These are phyloP conservation scores for Capsicum rhomboideum DNA, from an alignment of 257 asterid genomes.

Conservation along the genomic window DNA sequence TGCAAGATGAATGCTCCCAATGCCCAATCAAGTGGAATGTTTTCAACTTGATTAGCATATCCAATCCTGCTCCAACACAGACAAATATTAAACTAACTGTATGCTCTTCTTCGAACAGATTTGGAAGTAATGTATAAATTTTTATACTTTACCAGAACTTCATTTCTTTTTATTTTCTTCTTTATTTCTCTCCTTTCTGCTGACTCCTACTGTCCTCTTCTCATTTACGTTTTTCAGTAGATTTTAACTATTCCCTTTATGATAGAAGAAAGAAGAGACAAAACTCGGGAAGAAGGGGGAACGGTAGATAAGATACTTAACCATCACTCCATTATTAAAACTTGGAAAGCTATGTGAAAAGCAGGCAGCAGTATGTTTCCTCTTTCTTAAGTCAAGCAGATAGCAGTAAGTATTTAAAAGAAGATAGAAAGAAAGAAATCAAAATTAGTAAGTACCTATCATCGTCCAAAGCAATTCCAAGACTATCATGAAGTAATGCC, in stretches of 20 bases:
- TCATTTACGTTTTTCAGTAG: background rate
- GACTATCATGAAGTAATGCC: conserved; percentile 93
- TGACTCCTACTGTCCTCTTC: background rate
- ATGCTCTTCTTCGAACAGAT: background rate
- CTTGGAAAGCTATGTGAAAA: background rate
- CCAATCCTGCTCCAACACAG: conserved; percentile 36
- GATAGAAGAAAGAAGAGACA: background rate
- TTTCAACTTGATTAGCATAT: conserved; percentile 64
- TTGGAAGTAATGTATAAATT: background rate
- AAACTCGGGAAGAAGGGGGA: background rate
- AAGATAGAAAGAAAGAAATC: background rate
- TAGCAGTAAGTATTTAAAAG: background rate
- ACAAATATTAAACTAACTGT: background rate
- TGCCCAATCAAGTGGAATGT: conserved; percentile 92
- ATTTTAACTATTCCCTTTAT: background rate
- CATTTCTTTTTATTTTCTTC: no score
- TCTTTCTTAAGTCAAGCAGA: background rate
- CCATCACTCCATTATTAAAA: background rate
- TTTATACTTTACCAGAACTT: background rate
- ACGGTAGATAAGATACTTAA: background rate
- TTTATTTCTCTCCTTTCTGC: no score
- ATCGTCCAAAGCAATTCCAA: conserved; percentile 84
- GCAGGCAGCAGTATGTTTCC: background rate
- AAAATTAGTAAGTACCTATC: conserved; percentile 35
- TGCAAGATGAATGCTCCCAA: conserved; percentile 88